A percentile compares a stretch with the other conserved stretches of the same genome.
Conservation (phyloP, 768 basidiomycete genomes). For the Pleurotus ostreatus region DNA sequence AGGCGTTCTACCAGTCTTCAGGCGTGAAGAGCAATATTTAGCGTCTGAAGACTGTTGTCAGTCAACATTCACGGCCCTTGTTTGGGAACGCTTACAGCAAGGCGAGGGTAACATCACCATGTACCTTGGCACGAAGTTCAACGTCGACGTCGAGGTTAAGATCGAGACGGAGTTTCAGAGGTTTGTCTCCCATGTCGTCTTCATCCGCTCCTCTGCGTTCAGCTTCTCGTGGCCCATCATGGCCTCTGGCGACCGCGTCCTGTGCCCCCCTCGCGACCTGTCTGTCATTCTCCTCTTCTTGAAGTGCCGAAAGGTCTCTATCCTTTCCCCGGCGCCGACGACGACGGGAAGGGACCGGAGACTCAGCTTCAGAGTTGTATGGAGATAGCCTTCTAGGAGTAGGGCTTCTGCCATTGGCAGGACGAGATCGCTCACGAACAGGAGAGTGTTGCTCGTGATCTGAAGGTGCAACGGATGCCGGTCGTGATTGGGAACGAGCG, state of each 20-base stretch:
- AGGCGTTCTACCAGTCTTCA: too few species aligned
- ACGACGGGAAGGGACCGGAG: neutral
- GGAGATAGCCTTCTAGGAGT: neutral
- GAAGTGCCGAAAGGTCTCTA: neutral
- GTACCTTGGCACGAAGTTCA: conserved; percentile 12
- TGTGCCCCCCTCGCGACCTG: neutral
- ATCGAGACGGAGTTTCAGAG: conserved; percentile 12
- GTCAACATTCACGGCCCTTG: neutral
- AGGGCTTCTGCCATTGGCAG: neutral
- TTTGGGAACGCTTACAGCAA: conserved; percentile 8
- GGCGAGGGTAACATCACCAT: conserved; percentile 14
- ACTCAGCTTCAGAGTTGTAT: neutral
- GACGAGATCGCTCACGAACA: neutral
- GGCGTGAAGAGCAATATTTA: neutral
- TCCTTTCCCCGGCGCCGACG: conserved; percentile 2
- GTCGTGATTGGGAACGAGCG: conserved; percentile 1
- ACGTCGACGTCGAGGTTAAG: conserved; percentile 14
- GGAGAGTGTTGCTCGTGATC: neutral
- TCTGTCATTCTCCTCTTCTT: neutral
- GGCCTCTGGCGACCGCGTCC: neutral
- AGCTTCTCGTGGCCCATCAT: neutral
- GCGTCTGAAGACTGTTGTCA: neutral
- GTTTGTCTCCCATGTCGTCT: conserved; percentile 10
- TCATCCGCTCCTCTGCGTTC: neutral
- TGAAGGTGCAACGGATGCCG: neutral